phyloP scores from a whole-genome alignment of 2,329 filamentous ascomycete genomes.

The Dothistroma pini region DNA sequence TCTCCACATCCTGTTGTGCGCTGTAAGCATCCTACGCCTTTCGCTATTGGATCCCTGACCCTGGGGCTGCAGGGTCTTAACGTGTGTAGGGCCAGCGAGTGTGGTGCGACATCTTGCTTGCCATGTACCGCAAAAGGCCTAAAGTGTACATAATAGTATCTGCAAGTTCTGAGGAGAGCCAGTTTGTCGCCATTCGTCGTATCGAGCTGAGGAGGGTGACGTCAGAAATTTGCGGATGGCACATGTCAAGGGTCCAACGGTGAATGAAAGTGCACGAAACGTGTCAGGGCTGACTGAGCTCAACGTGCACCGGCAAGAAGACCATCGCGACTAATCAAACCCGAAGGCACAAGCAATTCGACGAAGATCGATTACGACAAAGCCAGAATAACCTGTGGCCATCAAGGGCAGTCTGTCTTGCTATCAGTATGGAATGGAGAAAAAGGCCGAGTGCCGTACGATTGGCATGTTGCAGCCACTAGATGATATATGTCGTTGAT shows the following conservation, averaged over 20 bases:
- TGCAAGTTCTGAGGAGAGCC: too few species aligned
- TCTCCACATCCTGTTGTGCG: not conserved
- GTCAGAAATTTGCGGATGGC: not conserved
- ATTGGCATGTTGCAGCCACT: too few species aligned
- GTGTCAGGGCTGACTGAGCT: not conserved
- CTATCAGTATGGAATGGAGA: not conserved
- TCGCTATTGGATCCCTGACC: not conserved
- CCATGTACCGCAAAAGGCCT: not conserved
- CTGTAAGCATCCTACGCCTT: not conserved
- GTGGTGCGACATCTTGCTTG: not conserved
- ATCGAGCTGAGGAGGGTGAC: not conserved
- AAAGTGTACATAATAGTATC: not conserved
- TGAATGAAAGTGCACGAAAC: not conserved
- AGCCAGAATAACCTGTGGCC: not conserved
- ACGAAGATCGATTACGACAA: not conserved
- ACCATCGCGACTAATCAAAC: not conserved
- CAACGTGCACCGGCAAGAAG: not conserved
- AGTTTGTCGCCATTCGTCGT: too few species aligned
- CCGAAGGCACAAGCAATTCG: not conserved
- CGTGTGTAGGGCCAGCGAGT: not conserved
- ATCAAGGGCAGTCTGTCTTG: not conserved
- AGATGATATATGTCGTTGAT: too few species aligned
- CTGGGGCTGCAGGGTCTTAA: too few species aligned
- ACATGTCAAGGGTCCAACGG: not conserved
- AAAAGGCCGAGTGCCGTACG: too few species aligned